Conservation (phyloP, 768 basidiomycete species). For the Boletus huronensis region DNA sequence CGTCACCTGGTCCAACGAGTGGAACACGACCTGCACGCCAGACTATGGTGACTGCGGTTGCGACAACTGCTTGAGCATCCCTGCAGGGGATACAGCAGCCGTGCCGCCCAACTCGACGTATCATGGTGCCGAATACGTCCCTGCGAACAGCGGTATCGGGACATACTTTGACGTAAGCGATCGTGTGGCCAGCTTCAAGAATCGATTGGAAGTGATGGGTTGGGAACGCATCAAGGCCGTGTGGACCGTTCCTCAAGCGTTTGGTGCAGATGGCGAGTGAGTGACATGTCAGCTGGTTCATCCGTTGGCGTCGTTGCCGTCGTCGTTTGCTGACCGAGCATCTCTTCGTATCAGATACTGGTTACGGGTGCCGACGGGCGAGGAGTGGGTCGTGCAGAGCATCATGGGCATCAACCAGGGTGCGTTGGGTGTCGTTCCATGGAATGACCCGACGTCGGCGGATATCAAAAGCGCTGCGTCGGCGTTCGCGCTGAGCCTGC, state of each 20-base stretch:
- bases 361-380: conserved; percentile 61
- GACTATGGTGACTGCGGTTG: conserved; percentile 75
- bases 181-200: conserved; percentile 62
- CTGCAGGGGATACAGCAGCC: conserved; percentile 39
- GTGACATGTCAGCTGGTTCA: conserved; percentile 10
- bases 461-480: conserved; percentile 56
- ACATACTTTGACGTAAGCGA: conserved; percentile 63
- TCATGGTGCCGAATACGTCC: conserved; percentile 12
- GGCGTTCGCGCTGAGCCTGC: conserved; percentile 42
- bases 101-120: conserved; percentile 28
- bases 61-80: conserved; percentile 50
- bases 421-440: conserved; percentile 47
- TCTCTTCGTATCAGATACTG: conserved; percentile 43
- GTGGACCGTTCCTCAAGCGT: conserved; percentile 81
- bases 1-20: conserved; percentile 57
- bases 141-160: conserved; percentile 31
- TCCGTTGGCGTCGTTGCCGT: background rate
- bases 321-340: background rate
- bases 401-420: conserved; percentile 71
- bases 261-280: conserved; percentile 40
- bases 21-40: conserved; percentile 59
- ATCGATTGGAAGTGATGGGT: conserved; percentile 57
- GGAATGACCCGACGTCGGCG: conserved; percentile 51
- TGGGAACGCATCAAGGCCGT: conserved; percentile 68
- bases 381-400: conserved; percentile 64